phyloP scores from a whole-genome alignment of 2,329 filamentous ascomycete species.

The Fusarium virguliforme region DNA sequence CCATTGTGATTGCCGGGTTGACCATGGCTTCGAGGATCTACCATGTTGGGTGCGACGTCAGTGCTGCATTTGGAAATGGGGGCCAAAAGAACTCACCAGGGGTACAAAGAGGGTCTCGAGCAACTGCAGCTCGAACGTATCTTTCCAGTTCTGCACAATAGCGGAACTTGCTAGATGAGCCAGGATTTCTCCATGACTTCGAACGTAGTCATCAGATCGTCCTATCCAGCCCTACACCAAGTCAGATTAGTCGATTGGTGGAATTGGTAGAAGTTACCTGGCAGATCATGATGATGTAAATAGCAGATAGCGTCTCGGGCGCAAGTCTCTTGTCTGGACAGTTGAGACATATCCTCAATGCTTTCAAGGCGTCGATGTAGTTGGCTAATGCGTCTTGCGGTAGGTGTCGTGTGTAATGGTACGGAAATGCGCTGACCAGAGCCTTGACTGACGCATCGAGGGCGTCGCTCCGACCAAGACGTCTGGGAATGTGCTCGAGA shows the following conservation, averaged over 20 bases:
- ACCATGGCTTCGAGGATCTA: constrained; percentile 15
- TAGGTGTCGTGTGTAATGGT: constrained; percentile 37
- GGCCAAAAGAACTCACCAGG: not conserved
- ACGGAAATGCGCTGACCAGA: constrained; percentile 46
- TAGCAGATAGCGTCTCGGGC: constrained; percentile 53
- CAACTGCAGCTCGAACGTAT: constrained; percentile 6
- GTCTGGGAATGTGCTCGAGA: constrained; percentile 60
- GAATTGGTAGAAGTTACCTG: constrained; percentile 45
- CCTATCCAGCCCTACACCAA: constrained; percentile 52
- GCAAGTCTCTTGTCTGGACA: constrained; percentile 40
- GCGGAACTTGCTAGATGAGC: not conserved
- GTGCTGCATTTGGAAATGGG: too few species aligned
- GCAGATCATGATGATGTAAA: constrained; percentile 56
- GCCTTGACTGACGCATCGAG: constrained; percentile 58
- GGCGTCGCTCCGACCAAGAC: constrained; percentile 61
- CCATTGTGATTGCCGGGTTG: constrained; percentile 8
- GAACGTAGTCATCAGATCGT: constrained; percentile 23
- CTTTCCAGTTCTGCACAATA: not conserved
- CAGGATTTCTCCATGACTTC: constrained; percentile 6
- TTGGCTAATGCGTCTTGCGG: constrained; percentile 42
- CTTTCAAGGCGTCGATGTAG: constrained; percentile 50
- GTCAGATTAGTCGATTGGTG: not conserved
- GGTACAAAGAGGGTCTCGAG: not conserved
- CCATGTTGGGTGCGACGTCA: not conserved
- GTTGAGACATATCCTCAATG: constrained; percentile 43